Evolutionary conservation across 257 asterid species (phyloP).

Genomic region (Cinchona pubescens): DNA sequence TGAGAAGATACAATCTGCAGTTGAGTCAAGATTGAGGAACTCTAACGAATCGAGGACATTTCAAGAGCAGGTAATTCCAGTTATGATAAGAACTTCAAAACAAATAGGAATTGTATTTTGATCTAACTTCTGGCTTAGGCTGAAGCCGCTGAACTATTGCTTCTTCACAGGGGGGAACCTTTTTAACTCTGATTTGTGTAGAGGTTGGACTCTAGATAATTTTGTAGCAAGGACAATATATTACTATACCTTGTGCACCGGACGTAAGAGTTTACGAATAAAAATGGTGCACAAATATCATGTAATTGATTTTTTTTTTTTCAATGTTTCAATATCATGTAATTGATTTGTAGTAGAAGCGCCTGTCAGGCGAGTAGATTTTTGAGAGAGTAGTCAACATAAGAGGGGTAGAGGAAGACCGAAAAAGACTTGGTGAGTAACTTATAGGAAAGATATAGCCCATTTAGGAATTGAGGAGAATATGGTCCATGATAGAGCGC

Average conservation of each 20-base stretch:
- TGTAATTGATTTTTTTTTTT: background rate
- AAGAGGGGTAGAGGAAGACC: too few relatives aligned
- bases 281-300: background rate
- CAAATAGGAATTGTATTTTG: background rate
- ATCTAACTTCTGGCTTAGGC: background rate
- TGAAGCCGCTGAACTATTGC: background rate
- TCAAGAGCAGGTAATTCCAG: conserved; percentile 75
- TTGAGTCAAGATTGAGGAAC: conserved; percentile 78
- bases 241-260: background rate
- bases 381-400: too few relatives aligned
- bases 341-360: too few relatives aligned
- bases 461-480: too few relatives aligned
- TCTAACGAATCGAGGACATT: conserved; percentile 81
- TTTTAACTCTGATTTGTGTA: background rate
- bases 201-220: background rate
- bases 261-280: background rate
- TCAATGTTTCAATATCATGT: too few relatives aligned
- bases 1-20: conserved; percentile 76
- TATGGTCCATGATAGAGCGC: too few relatives aligned
- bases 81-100: background rate
- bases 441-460: too few relatives aligned
- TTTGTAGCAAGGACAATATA: background rate
- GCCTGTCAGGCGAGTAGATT: too few relatives aligned
- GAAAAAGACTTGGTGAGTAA: too few relatives aligned
- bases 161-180: background rate